Evolutionary conservation across 768 basidiomycete species (phyloP).

Genomic region (Hygrocybe coccinea): DNA sequence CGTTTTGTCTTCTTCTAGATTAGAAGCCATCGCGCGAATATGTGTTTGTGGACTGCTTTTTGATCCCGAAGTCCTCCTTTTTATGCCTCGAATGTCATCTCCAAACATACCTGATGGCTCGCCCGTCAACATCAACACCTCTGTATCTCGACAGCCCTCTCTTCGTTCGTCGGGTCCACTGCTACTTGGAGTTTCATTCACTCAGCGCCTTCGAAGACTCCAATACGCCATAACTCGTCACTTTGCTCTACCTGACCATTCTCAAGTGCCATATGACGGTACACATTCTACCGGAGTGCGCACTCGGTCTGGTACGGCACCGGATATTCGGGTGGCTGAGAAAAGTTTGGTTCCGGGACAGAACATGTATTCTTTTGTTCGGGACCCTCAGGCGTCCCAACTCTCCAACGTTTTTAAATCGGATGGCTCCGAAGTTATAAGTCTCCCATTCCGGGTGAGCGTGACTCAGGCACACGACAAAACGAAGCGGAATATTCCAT

Average conservation of each 20-base stretch:
- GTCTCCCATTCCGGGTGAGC: conserved; percentile 60
- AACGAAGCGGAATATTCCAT: conserved; percentile 70
- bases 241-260: conserved; percentile 41
- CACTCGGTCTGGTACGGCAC: conserved; percentile 9
- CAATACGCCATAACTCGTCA: conserved; percentile 49
- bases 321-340: conserved; percentile 27
- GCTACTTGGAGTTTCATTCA: conserved; percentile 42
- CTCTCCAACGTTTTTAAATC: conserved; percentile 46
- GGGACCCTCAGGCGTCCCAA: conserved; percentile 46
- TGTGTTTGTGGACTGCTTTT: conserved; percentile 85
- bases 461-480: conserved; percentile 52
- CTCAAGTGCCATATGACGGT: conserved; percentile 10
- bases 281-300: conserved; percentile 4
- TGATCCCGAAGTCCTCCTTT: conserved; percentile 68
- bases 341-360: conserved; percentile 34
- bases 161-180: conserved; percentile 32
- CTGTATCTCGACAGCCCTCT: conserved; percentile 12
- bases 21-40: conserved; percentile 86
- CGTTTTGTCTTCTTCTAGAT: too few species aligned
- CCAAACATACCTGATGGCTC: conserved; percentile 29
- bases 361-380: conserved; percentile 36
- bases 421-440: conserved; percentile 40
- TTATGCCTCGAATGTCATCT: conserved; percentile 32
- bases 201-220: conserved; percentile 41
- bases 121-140: conserved; percentile 19